These are phyloP conservation scores for Cutaneotrichosporon sp. DNA, from an alignment of 1,284 basidiomycete species.

Conservation along the genomic window DNA sequence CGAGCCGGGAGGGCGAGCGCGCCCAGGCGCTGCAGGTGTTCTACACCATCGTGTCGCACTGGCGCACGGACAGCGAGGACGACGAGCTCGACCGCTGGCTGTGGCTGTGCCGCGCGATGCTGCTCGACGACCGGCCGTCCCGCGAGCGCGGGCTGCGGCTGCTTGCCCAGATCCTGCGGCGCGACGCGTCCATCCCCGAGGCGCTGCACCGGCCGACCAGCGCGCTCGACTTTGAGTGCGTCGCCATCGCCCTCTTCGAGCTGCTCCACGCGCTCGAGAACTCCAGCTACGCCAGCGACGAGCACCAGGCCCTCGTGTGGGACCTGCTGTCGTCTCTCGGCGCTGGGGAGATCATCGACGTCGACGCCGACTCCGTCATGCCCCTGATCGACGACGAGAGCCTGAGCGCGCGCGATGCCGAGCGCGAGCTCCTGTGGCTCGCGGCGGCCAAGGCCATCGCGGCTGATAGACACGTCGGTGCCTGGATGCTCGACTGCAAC, in stretches of 20 bases:
- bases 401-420: slow-evolving; percentile 26
- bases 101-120: slow-evolving; percentile 44
- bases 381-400: slow-evolving; percentile 22
- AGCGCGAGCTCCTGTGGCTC: slow-evolving; percentile 45
- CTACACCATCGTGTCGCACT: slow-evolving; percentile 42
- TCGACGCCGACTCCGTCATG: slow-evolving; percentile 27
- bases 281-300: slow-evolving; percentile 21
- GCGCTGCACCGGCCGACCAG: slow-evolving; percentile 30
- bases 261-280: slow-evolving; percentile 36
- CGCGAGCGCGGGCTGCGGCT: slow-evolving; percentile 40
- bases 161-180: slow-evolving; percentile 36
- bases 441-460: slow-evolving; percentile 29
- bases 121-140: slow-evolving; percentile 36
- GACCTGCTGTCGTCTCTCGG: slow-evolving; percentile 32
- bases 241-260: slow-evolving; percentile 33
- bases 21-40: slow-evolving; percentile 50
- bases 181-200: slow-evolving; percentile 32
- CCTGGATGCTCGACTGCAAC: slow-evolving; percentile 34
- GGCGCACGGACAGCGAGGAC: slow-evolving; percentile 43
- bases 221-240: slow-evolving; percentile 32
- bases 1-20: slow-evolving; percentile 39
- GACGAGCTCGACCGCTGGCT: slow-evolving; percentile 48
- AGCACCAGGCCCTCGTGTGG: slow-evolving; percentile 31
- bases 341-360: slow-evolving; percentile 32
- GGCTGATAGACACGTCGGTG: slow-evolving; percentile 22